Conservation (phyloP, 2,329 filamentous ascomycete species). For the Corinectria fuckeliana region DNA sequence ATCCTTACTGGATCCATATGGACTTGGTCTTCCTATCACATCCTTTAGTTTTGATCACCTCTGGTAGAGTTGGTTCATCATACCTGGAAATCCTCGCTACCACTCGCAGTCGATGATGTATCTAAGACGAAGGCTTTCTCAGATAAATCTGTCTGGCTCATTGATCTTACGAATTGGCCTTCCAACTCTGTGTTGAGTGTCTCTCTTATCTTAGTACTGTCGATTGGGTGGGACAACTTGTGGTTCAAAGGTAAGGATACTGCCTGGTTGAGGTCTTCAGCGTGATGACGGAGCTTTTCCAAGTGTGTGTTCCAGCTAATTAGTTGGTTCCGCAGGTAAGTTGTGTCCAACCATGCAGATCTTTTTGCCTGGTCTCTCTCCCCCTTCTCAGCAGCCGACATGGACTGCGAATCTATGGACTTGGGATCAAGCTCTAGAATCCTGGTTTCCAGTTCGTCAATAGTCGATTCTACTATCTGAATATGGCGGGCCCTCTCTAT, state of each 20-base stretch:
- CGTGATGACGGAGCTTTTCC: background rate
- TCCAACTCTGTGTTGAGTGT: background rate
- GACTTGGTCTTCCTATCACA: background rate
- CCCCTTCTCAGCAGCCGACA: background rate
- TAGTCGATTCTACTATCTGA: background rate
- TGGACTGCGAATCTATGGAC: background rate
- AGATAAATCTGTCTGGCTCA: background rate
- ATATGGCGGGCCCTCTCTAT: constrained; percentile 10
- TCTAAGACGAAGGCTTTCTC: background rate
- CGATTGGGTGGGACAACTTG: background rate
- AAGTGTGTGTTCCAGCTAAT: constrained; percentile 1
- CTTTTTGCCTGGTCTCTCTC: background rate
- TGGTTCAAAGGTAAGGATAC: background rate
- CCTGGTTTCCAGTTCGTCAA: background rate
- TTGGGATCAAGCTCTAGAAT: background rate
- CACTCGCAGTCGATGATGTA: background rate
- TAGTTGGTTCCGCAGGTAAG: constrained; percentile 7
- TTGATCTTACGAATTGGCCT: background rate
- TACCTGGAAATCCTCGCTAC: background rate
- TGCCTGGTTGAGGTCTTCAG: background rate
- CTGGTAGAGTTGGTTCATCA: background rate
- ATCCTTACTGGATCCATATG: background rate
- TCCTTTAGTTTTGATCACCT: background rate
- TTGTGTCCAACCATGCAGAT: constrained; percentile 5
- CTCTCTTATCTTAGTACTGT: background rate